A percentile compares a stretch with the other conserved stretches of the same genome.
Conservation (phyloP, 106 monocot genomes). For the Iris macrosiphon region DNA sequence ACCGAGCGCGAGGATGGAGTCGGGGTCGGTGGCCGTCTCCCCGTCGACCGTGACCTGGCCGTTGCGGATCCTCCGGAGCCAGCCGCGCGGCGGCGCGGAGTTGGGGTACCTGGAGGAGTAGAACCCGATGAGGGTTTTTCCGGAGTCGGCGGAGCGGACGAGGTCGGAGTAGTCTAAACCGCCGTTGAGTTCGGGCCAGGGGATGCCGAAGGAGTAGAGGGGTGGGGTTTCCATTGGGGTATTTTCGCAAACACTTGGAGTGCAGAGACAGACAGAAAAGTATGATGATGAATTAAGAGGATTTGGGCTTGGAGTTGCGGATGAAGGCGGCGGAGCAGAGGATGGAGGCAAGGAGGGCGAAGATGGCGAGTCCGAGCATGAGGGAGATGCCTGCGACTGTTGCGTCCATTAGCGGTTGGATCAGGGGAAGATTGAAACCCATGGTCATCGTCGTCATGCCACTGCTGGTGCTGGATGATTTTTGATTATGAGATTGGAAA, state of each 20-base stretch:
- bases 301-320: conserved; percentile 22
- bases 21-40: conserved; percentile 43
- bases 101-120: conserved; percentile 57
- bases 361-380: conserved; percentile 29
- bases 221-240: too few species aligned
- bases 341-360: conserved; percentile 29
- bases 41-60: conserved; percentile 68
- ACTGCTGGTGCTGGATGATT: too few species aligned
- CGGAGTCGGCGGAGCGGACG: conserved; percentile 13
- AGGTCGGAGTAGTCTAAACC: conserved; percentile 51
- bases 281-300: too few species aligned
- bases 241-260: too few species aligned
- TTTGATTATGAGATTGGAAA: too few species aligned
- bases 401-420: conserved; percentile 38
- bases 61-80: conserved; percentile 67
- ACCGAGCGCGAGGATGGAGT: too few species aligned
- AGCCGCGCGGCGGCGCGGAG: conserved; percentile 70
- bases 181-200: conserved; percentile 61
- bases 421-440: background rate
- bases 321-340: conserved; percentile 53
- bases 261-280: too few species aligned
- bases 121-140: conserved; percentile 53
- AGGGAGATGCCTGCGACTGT: conserved; percentile 43
- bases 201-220: conserved; percentile 40
- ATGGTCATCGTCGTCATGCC: too few species aligned